A percentile compares a stretch with the other conserved stretches of the same genome.
Conservation (phyloP, 2,329 filamentous ascomycete species). For the Didymella pomorum region DNA sequence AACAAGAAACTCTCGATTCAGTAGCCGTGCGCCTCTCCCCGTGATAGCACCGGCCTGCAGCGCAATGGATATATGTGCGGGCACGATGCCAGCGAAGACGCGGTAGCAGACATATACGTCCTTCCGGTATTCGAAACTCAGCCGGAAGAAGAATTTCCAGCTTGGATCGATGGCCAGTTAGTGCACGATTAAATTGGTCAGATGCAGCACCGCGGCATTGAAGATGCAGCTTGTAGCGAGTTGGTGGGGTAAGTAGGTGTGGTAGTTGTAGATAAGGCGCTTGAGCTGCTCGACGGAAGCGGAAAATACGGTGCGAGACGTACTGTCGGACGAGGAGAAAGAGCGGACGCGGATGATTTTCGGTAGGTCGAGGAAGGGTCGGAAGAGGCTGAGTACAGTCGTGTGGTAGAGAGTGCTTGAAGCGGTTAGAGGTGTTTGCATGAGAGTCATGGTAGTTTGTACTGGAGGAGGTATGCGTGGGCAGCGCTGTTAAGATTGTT, state of each 20-base stretch:
- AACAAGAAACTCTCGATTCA: background rate
- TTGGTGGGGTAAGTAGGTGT: conserved; percentile 1
- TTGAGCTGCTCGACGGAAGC: conserved; percentile 16
- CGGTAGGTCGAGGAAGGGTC: conserved; percentile 3
- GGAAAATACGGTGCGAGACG: conserved; percentile 2
- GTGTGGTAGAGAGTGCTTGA: conserved; percentile 10
- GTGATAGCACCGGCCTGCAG: background rate
- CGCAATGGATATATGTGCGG: background rate
- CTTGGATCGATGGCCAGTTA: conserved; percentile 8
- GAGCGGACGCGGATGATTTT: conserved; percentile 8
- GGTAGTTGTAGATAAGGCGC: conserved; percentile 10
- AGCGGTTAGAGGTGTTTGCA: background rate
- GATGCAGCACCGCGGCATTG: conserved; percentile 6
- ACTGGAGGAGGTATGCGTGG: conserved; percentile 11
- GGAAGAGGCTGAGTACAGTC: conserved; percentile 8
- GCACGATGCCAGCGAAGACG: background rate
- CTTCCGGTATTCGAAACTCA: background rate
- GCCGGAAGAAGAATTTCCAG: conserved; percentile 11
- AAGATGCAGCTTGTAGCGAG: conserved; percentile 5
- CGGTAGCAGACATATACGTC: background rate
- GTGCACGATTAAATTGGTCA: conserved; percentile 10
- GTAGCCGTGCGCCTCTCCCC: background rate
- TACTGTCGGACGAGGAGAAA: conserved; percentile 3
- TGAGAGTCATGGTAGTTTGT: background rate
- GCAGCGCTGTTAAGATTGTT: background rate